phyloP scores from a whole-genome alignment of 495 filamentous ascomycete genomes.

The Hypoxylon cercidicola region DNA sequence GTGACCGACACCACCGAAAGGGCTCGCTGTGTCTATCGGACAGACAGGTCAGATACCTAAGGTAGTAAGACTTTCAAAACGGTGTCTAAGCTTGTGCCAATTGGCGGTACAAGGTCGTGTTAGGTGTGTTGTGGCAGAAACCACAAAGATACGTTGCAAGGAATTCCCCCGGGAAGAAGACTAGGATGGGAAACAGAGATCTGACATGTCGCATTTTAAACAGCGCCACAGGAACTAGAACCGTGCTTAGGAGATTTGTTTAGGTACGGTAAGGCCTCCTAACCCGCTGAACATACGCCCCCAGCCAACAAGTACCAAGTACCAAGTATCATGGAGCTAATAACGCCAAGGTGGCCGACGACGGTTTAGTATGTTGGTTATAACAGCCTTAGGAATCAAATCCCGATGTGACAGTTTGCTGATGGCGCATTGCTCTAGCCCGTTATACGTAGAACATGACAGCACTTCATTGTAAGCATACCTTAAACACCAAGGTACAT shows the following conservation, averaged over 20 bases:
- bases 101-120: neutral
- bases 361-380: neutral
- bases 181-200: slow-evolving; percentile 29
- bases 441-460: no score
- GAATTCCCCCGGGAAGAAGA: slow-evolving; percentile 27
- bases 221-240: slow-evolving; percentile 18
- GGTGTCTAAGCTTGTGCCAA: slow-evolving; percentile 24
- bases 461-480: no score
- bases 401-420: slow-evolving; percentile 2
- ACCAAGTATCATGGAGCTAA: slow-evolving; percentile 11
- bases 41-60: neutral
- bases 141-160: slow-evolving; percentile 34
- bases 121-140: slow-evolving; percentile 23
- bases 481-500: no score
- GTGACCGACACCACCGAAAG: slow-evolving; percentile 33
- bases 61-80: slow-evolving; percentile 18
- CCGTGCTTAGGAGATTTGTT: slow-evolving; percentile 2
- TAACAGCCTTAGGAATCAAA: slow-evolving; percentile 15
- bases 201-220: slow-evolving; percentile 27
- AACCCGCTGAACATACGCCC: slow-evolving; percentile 32
- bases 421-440: neutral
- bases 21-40: slow-evolving; percentile 5
- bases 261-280: slow-evolving; percentile 11
- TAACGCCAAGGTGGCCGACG: slow-evolving; percentile 11
- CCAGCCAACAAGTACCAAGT: no score